phyloP scores from a whole-genome alignment of 2,329 filamentous ascomycete species.

The Rhynchosporium agropyri region DNA sequence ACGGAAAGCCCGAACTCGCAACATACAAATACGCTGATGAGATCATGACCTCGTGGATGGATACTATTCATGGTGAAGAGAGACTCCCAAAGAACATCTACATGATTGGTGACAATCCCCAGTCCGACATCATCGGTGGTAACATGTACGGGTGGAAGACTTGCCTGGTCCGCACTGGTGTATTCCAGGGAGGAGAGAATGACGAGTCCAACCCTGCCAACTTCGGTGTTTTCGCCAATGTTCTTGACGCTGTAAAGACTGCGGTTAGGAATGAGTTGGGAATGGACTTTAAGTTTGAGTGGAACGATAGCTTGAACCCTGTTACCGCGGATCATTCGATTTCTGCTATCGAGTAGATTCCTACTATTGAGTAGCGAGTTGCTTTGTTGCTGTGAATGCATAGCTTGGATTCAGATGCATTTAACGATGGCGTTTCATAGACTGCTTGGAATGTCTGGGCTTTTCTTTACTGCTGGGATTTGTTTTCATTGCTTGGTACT shows the following conservation, averaged over 20 bases:
- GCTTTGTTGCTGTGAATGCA: slow-evolving; percentile 13
- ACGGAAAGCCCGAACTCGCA: slow-evolving; percentile 73
- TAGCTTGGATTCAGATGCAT: slow-evolving; percentile 14
- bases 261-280: slow-evolving; percentile 71
- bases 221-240: slow-evolving; percentile 75
- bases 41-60: slow-evolving; percentile 74
- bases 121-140: slow-evolving; percentile 73
- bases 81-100: slow-evolving; percentile 69
- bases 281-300: slow-evolving; percentile 73
- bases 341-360: slow-evolving; percentile 57
- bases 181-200: slow-evolving; percentile 76
- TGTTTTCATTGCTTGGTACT: not conserved
- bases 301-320: slow-evolving; percentile 72
- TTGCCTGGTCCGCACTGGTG: slow-evolving; percentile 75
- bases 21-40: slow-evolving; percentile 82
- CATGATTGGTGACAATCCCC: slow-evolving; percentile 77
- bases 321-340: slow-evolving; percentile 56
- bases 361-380: not conserved
- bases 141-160: slow-evolving; percentile 86
- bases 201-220: slow-evolving; percentile 76
- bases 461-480: not conserved
- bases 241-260: slow-evolving; percentile 69
- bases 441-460: not conserved
- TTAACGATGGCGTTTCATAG: slow-evolving; percentile 11
- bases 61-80: slow-evolving; percentile 73